A percentile compares a stretch with the other conserved stretches of the same genome.
Evolutionary conservation across 768 basidiomycete species (phyloP).

Genomic region (Trametes meyenii): DNA sequence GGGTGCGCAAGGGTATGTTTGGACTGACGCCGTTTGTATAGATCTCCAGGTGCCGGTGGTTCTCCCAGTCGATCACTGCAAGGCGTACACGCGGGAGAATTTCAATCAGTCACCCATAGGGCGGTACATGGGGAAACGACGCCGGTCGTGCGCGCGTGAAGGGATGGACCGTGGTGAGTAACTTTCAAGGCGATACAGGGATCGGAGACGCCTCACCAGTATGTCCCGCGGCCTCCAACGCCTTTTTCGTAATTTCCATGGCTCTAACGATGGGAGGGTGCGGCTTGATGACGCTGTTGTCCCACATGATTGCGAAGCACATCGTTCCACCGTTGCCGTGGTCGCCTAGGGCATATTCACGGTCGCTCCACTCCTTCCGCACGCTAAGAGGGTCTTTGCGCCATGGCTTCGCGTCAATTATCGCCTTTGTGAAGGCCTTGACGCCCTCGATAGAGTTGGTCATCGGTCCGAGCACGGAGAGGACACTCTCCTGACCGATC

Average conservation of each 20-base stretch:
- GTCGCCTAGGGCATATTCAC: conserved; percentile 48
- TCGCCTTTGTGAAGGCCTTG: conserved; percentile 64
- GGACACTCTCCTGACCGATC: conserved; percentile 71
- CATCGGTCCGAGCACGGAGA: conserved; percentile 77
- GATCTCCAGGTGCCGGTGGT: conserved; percentile 55
- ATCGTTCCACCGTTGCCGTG: conserved; percentile 48
- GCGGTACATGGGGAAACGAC: background rate
- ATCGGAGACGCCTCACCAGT: conserved; percentile 49
- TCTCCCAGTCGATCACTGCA: conserved; percentile 72
- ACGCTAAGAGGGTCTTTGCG: conserved; percentile 53
- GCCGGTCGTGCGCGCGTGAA: background rate
- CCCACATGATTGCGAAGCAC: conserved; percentile 65
- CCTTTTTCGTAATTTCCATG: conserved; percentile 55
- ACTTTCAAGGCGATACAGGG: background rate
- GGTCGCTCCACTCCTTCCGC: conserved; percentile 49
- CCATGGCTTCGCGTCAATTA: conserved; percentile 61
- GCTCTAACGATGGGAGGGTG: conserved; percentile 69
- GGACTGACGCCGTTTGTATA: conserved; percentile 31
- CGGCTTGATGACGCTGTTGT: conserved; percentile 60
- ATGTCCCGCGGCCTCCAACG: conserved; percentile 65
- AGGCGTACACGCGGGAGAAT: background rate
- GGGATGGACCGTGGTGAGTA: background rate
- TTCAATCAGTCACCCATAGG: background rate
- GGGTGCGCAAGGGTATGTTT: background rate
- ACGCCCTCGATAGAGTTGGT: conserved; percentile 60